Conservation (phyloP, 1,284 basidiomycete genomes). For the Naganishia sp. region DNA sequence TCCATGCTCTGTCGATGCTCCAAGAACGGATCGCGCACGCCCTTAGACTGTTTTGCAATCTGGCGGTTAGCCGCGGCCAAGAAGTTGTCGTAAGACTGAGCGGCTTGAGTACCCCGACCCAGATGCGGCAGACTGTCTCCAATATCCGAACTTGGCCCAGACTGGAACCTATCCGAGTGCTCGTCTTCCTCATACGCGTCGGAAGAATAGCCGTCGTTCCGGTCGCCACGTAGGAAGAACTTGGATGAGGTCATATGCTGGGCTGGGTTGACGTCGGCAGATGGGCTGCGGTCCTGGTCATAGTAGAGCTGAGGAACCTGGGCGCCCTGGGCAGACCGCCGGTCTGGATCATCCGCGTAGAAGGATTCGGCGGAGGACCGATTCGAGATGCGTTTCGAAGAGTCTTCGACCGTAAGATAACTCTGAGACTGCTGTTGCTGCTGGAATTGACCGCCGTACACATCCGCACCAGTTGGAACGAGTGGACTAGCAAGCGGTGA, state of each 20-base stretch:
- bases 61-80: constrained; percentile 77
- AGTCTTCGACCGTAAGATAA: constrained; percentile 31
- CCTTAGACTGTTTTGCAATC: constrained; percentile 73
- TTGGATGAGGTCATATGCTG: constrained; percentile 41
- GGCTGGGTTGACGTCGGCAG: constrained; percentile 34
- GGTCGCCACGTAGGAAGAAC: constrained; percentile 37
- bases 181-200: constrained; percentile 63
- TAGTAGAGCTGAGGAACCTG: constrained; percentile 43
- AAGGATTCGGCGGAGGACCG: constrained; percentile 51
- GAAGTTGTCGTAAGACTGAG: constrained; percentile 69
- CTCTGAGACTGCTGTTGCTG: constrained; percentile 22
- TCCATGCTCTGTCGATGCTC: constrained; percentile 55
- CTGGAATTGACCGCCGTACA: constrained; percentile 43
- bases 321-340: constrained; percentile 27
- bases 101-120: constrained; percentile 37
- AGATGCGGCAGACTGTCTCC: constrained; percentile 50
- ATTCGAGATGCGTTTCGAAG: constrained; percentile 41
- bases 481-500: constrained; percentile 31
- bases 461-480: constrained; percentile 36
- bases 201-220: constrained; percentile 37
- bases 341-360: constrained; percentile 53
- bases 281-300: constrained; percentile 40
- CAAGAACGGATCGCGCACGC: constrained; percentile 73
- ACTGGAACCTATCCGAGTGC: constrained; percentile 48
- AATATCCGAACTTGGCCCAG: constrained; percentile 48